Conservation (phyloP, 2,329 filamentous ascomycete genomes). For the Fusarium ambrosium region DNA sequence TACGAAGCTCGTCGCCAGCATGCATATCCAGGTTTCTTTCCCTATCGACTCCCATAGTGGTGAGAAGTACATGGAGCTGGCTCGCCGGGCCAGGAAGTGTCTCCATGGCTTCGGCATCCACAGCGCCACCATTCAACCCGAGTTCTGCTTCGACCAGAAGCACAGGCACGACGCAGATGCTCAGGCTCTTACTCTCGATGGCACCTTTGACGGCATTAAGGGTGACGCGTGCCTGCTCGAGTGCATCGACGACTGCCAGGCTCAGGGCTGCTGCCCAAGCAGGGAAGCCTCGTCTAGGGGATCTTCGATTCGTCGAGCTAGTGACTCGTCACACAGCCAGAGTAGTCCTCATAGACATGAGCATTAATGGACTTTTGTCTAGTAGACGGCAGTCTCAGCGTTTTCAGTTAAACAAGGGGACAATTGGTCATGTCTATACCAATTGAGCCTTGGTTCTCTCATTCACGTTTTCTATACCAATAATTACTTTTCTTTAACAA, state of each 20-base stretch:
- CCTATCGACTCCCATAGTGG: slow-evolving; percentile 86
- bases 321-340: slow-evolving; percentile 50
- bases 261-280: slow-evolving; percentile 50
- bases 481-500: slow-evolving; percentile 22
- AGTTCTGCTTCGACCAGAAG: slow-evolving; percentile 74
- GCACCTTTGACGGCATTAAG: slow-evolving; percentile 46
- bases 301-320: slow-evolving; percentile 54
- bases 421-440: not conserved
- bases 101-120: slow-evolving; percentile 97
- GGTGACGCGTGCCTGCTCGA: slow-evolving; percentile 64
- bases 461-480: slow-evolving; percentile 21
- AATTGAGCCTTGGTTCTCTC: slow-evolving; percentile 8
- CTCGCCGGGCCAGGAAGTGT: slow-evolving; percentile 84
- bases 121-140: slow-evolving; percentile 96
- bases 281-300: slow-evolving; percentile 51
- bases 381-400: not conserved
- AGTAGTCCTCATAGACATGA: slow-evolving; percentile 32
- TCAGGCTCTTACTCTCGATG: slow-evolving; percentile 54
- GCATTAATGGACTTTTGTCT: slow-evolving; percentile 20
- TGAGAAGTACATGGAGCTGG: slow-evolving; percentile 90
- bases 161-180: slow-evolving; percentile 57
- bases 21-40: slow-evolving; percentile 94
- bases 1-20: slow-evolving; percentile 90
- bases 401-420: not conserved
- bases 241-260: slow-evolving; percentile 55